A percentile compares a stretch with the other conserved stretches of the same genome.
These are phyloP conservation scores for Venustampulla echinocandica DNA, from an alignment of 495 filamentous ascomycete genomes.

Conservation along the genomic window DNA sequence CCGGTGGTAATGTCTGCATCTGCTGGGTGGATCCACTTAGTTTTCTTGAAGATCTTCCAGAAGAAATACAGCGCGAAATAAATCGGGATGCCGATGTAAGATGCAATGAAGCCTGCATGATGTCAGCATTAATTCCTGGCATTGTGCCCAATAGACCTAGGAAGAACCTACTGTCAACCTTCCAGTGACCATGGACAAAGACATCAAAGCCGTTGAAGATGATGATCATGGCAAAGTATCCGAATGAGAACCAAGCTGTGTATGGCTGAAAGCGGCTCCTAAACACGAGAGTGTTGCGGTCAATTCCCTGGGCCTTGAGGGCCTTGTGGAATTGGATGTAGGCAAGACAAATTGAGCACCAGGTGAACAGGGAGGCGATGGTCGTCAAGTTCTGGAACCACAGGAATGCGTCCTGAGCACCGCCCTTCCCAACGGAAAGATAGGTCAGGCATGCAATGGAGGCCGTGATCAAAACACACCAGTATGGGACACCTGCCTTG, in stretches of 20 bases:
- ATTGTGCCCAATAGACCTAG: background rate
- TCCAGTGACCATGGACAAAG: conserved; percentile 36
- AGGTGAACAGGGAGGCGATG: conserved; percentile 50
- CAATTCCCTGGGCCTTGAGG: conserved; percentile 21
- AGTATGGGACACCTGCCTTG: conserved; percentile 52
- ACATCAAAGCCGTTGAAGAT: conserved; percentile 49
- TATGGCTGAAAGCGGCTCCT: conserved; percentile 55
- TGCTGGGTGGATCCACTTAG: conserved; percentile 19
- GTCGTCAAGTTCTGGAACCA: conserved; percentile 54
- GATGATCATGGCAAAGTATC: conserved; percentile 46
- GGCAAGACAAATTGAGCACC: conserved; percentile 28
- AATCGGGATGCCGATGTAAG: conserved; percentile 53
- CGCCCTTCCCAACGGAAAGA: conserved; percentile 47
- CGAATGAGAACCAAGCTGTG: conserved; percentile 49
- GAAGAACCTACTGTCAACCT: conserved; percentile 25
- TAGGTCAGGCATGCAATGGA: conserved; percentile 50
- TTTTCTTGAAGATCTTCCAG: conserved; percentile 44
- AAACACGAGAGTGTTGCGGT: conserved; percentile 42
- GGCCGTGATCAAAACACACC: conserved; percentile 43
- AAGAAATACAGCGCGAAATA: conserved; percentile 47
- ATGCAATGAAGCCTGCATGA: conserved; percentile 37
- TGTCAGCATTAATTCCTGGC: conserved; percentile 11
- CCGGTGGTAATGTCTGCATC: conserved; percentile 56
- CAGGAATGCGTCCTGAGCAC: conserved; percentile 47
- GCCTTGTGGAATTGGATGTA: conserved; percentile 24